A percentile compares a stretch with the other conserved stretches of the same genome.
Evolutionary conservation across 495 filamentous ascomycete genomes (phyloP).

Genomic region (Tetracladium setigerum): DNA sequence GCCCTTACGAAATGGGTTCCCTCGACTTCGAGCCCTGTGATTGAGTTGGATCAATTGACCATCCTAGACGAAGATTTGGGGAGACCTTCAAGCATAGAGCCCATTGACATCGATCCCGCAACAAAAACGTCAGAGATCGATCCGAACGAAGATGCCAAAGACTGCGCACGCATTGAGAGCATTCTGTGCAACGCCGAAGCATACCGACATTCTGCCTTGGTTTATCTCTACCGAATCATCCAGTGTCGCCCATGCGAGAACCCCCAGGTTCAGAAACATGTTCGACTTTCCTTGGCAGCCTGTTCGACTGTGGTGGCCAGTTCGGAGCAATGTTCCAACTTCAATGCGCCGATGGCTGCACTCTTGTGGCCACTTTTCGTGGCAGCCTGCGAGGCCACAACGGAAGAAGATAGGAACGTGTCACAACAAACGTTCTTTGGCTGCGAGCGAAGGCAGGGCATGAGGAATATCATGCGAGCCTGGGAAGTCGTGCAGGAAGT

Average conservation of each 20-base stretch:
- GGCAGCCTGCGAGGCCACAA: constrained; percentile 46
- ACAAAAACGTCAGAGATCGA: not conserved
- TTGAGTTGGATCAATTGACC: not conserved
- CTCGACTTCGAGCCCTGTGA: constrained; percentile 17
- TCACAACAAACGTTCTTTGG: constrained; percentile 40
- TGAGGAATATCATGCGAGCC: constrained; percentile 52
- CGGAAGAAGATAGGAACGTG: constrained; percentile 30
- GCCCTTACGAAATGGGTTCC: constrained; percentile 50
- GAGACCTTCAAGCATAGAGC: constrained; percentile 1
- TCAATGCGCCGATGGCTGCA: constrained; percentile 47
- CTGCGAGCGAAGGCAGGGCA: constrained; percentile 46
- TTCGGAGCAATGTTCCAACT: constrained; percentile 11
- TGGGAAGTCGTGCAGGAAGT: constrained; percentile 51
- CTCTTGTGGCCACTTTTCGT: constrained; percentile 56
- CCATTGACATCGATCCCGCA: constrained; percentile 19
- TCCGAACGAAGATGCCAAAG: not conserved
- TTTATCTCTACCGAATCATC: constrained; percentile 53
- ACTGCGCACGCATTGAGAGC: constrained; percentile 25
- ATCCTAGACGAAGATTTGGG: constrained; percentile 2
- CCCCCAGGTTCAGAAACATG: constrained; percentile 41
- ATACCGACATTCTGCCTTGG: constrained; percentile 52
- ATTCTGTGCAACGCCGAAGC: constrained; percentile 54
- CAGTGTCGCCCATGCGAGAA: constrained; percentile 35
- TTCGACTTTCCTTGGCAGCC: constrained; percentile 39
- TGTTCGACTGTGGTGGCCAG: constrained; percentile 44